A percentile compares a stretch with the other conserved stretches of the same genome.
These are phyloP conservation scores for Ceratocystis ficicola DNA, from an alignment of 2,329 filamentous ascomycete species.

Conservation along the genomic window DNA sequence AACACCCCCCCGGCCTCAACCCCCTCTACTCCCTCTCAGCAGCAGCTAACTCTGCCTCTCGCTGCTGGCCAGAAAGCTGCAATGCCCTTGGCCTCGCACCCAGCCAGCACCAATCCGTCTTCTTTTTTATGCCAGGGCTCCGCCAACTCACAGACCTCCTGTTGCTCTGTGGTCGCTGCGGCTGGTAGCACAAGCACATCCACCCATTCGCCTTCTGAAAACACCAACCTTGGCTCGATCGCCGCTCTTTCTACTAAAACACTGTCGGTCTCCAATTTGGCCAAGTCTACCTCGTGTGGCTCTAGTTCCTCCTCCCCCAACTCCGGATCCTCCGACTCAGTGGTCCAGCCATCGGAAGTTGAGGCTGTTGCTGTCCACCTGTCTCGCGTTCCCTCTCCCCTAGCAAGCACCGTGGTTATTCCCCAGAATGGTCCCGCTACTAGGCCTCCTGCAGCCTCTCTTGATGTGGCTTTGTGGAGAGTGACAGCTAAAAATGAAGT, in stretches of 20 bases:
- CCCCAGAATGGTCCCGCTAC: background rate
- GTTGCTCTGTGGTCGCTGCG: background rate
- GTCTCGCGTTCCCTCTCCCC: conserved; percentile 2
- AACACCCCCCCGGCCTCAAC: background rate
- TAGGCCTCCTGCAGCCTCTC: background rate
- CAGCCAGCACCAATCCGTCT: background rate
- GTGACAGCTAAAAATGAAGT: conserved; percentile 2
- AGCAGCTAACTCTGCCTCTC: background rate
- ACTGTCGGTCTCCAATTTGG: background rate
- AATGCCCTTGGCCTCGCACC: background rate
- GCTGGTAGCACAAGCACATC: background rate
- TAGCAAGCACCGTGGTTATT: conserved; percentile 1
- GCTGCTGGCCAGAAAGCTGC: background rate
- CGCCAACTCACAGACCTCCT: background rate
- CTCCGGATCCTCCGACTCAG: background rate
- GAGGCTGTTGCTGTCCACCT: conserved; percentile 15
- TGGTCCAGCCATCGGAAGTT: background rate
- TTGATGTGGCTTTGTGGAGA: conserved; percentile 16
- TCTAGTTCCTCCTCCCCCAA: background rate
- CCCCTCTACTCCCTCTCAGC: background rate
- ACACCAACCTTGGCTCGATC: background rate
- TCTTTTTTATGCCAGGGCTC: conserved; percentile 8
- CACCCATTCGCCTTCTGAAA: background rate
- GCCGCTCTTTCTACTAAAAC: background rate
- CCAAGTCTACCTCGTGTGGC: background rate